These are phyloP conservation scores for Penicillium psychrofluorescens DNA, from an alignment of 495 filamentous ascomycete genomes.

Conservation along the genomic window DNA sequence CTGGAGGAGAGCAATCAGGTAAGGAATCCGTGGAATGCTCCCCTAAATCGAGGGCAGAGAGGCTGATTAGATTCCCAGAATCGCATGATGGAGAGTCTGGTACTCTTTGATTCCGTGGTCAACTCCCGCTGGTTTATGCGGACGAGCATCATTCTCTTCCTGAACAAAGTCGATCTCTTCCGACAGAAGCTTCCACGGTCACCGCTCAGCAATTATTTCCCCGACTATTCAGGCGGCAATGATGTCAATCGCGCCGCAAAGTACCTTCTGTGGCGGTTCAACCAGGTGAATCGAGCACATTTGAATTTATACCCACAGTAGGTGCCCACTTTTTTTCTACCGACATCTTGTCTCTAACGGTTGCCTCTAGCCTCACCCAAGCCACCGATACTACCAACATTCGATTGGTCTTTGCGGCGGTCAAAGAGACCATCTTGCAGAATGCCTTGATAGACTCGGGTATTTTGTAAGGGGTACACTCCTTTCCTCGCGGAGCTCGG, in stretches of 20 bases:
- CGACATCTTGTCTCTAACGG: slow-evolving; percentile 21
- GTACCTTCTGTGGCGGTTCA: slow-evolving; percentile 96
- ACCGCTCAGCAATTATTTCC: slow-evolving; percentile 88
- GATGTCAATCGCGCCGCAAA: slow-evolving; percentile 97
- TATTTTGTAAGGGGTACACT: slow-evolving; percentile 55
- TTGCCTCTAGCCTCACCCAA: slow-evolving; percentile 72
- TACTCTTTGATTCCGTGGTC: slow-evolving; percentile 98
- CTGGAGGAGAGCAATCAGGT: slow-evolving; percentile 97
- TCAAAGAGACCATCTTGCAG: slow-evolving; percentile 97
- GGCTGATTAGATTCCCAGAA: slow-evolving; percentile 49
- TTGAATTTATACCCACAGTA: slow-evolving; percentile 97
- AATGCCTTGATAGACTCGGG: slow-evolving; percentile 97
- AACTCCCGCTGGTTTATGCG: slow-evolving; percentile 99
- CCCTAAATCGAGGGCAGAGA: background rate
- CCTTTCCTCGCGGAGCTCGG: background rate
- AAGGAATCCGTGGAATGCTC: slow-evolving; percentile 10
- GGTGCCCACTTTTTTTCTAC: slow-evolving; percentile 25
- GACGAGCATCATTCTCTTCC: slow-evolving; percentile 95
- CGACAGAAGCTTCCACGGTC: slow-evolving; percentile 85
- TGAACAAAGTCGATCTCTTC: slow-evolving; percentile 99
- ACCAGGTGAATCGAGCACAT: slow-evolving; percentile 94
- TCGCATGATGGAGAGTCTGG: slow-evolving; percentile 96
- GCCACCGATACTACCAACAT: slow-evolving; percentile 98
- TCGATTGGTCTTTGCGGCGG: slow-evolving; percentile 92
- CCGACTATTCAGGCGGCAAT: slow-evolving; percentile 94